Evolutionary conservation across 805 yeast species (phyloP).

Genomic region (Cyberlindnera petersonii): DNA sequence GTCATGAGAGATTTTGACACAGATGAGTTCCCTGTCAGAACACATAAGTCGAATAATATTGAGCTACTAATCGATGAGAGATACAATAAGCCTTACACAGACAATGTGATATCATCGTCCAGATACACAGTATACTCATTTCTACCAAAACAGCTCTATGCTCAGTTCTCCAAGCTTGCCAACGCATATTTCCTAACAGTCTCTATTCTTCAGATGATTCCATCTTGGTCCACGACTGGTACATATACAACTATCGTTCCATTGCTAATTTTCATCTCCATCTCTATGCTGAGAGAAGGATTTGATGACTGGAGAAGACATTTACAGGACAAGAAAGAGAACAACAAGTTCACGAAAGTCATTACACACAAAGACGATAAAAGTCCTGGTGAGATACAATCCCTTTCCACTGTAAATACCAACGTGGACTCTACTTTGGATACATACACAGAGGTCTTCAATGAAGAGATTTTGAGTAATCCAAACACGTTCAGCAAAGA

Average conservation of each 20-base stretch:
- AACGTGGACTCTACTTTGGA: slow-evolving; percentile 18
- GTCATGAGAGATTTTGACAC: slow-evolving; percentile 36
- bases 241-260: slow-evolving; percentile 93
- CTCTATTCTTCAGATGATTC: slow-evolving; percentile 91
- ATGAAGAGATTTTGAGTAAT: slow-evolving; percentile 11
- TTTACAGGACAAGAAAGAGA: slow-evolving; percentile 79
- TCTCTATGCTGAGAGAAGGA: slow-evolving; percentile 90
- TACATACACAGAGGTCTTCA: neutral
- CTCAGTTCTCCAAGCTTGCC: slow-evolving; percentile 91
- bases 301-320: slow-evolving; percentile 91
- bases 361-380: slow-evolving; percentile 29
- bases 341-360: slow-evolving; percentile 49
- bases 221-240: slow-evolving; percentile 97
- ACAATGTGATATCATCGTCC: slow-evolving; percentile 79
- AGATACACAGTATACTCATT: slow-evolving; percentile 78
- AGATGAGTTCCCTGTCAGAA: slow-evolving; percentile 28
- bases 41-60: slow-evolving; percentile 23
- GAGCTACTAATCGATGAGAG: slow-evolving; percentile 64
- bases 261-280: slow-evolving; percentile 74
- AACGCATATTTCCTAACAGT: slow-evolving; percentile 86
- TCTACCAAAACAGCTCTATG: slow-evolving; percentile 81
- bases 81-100: slow-evolving; percentile 51
- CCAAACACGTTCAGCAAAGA: slow-evolving; percentile 29
- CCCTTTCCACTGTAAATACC: slow-evolving; percentile 1
- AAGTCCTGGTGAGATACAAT: neutral